A percentile compares a stretch with the other conserved stretches of the same genome.
Conservation (phyloP, 1,139 yeast genomes). For the Zygoascus hellenicus region DNA sequence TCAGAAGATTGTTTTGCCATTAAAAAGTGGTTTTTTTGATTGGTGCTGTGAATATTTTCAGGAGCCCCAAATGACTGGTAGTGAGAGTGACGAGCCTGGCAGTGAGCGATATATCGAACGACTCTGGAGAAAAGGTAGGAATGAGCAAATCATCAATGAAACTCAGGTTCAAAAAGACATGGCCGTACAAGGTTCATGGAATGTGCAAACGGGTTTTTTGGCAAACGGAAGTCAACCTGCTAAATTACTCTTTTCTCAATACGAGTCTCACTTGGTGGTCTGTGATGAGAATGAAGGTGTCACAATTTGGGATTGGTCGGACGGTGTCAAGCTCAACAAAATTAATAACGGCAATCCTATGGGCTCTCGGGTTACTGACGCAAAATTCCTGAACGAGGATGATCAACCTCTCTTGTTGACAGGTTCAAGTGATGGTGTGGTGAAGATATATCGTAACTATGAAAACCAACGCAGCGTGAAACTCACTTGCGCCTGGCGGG, state of each 20-base stretch:
- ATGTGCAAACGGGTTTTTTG: constrained; percentile 51
- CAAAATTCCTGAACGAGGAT: constrained; percentile 85
- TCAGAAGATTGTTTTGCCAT: constrained; percentile 38
- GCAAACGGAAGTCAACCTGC: constrained; percentile 79
- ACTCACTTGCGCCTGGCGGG: constrained; percentile 87
- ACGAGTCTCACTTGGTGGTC: constrained; percentile 76
- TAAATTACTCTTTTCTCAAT: constrained; percentile 75
- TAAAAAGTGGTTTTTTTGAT: constrained; percentile 72
- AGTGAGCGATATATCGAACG: constrained; percentile 78
- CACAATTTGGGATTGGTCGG: constrained; percentile 86
- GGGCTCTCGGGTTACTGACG: constrained; percentile 83
- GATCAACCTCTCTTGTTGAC: constrained; percentile 78
- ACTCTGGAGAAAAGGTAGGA: constrained; percentile 85
- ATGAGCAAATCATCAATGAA: constrained; percentile 76
- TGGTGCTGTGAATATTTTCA: constrained; percentile 91
- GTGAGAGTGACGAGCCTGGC: constrained; percentile 90
- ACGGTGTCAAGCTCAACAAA: constrained; percentile 49
- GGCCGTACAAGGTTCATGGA: constrained; percentile 86
- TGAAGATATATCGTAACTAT: constrained; percentile 76
- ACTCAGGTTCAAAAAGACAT: constrained; percentile 87
- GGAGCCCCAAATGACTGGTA: constrained; percentile 89
- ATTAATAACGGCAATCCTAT: constrained; percentile 82
- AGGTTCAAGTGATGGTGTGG: constrained; percentile 91
- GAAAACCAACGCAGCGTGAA: constrained; percentile 52
- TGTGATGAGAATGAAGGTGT: constrained; percentile 82